Evolutionary conservation across 257 asterid genomes (phyloP), one percentile per base, ranked within the genome.

Genomic region (Solanum sejunctum): DNA sequence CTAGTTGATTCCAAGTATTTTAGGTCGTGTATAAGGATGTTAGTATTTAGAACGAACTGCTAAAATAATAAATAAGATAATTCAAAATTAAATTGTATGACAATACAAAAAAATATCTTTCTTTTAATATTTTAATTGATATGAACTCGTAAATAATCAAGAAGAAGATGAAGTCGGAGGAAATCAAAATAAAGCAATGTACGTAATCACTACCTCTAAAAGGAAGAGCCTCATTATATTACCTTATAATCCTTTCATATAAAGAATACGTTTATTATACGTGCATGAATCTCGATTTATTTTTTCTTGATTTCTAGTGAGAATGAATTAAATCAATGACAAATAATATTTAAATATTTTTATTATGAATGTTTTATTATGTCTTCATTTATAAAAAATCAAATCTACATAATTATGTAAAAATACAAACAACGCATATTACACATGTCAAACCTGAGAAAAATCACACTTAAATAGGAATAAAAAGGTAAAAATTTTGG

Each of bases 171-270:
- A 60, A 10, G 67, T 60, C 16, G 1, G 66, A 60, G 32, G 11
- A 28, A 3, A 60, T 32, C n/a, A 26, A 58, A 12, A n/a, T 0
- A 23, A 8, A 57, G 13, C 36, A 57, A 8, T 57, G n/a, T 58
- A 0, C 0, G 32, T n/a, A 58, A 12, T 58, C n/a, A 58, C 3
- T 3, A 12, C 0, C 56, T 51, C 16, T 12, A 51, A 51, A 51
- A 1, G 17, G 7, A 51, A 51, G 13, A 12, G 4, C 55, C 17
- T 51, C 12, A 51, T 51, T 12, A 12, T 51, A 4, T n/a, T 60
- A 4, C 49, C 32, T 28, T 28, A 28, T 28, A 28, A 28, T 28
- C 32, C 32, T 28, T 28, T 28, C 49, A 45, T 60, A 60, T n/a
- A 26, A 2, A 60, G 67, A 60, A 60, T n/a, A 21, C 28, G 32